These are phyloP conservation scores for Plasmodium fragile DNA, from an alignment of 169 alveolate species.

Conservation along the genomic window DNA sequence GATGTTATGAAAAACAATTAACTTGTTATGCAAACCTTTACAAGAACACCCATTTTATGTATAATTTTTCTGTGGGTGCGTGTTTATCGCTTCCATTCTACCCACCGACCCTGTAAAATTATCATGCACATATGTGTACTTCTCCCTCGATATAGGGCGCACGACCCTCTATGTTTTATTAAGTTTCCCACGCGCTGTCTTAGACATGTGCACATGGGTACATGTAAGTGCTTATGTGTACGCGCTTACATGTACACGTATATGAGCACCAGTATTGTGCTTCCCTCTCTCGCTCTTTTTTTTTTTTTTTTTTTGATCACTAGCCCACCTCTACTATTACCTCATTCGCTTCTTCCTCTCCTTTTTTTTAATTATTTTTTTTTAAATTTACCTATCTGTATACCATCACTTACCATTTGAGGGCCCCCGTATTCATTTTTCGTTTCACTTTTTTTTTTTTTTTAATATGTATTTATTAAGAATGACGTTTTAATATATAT, in stretches of 20 bases:
- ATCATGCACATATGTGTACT: neutral
- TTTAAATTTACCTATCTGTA: constrained; percentile 32
- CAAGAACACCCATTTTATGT: neutral
- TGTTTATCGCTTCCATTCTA: neutral
- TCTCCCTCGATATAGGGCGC: neutral
- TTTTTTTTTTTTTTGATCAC: neutral
- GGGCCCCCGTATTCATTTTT: constrained; percentile 20
- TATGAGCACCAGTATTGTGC: neutral
- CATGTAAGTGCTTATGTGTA: neutral
- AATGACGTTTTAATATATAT: neutral
- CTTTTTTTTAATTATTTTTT: constrained; percentile 36
- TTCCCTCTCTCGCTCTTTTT: too few species aligned
- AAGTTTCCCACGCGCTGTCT: neutral
- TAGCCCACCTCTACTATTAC: neutral
- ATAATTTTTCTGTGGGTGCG: neutral
- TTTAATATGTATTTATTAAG: constrained; percentile 28
- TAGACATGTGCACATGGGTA: neutral
- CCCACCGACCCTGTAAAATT: neutral
- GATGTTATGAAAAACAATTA: constrained; percentile 53
- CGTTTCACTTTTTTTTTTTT: constrained; percentile 14
- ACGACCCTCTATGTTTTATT: neutral
- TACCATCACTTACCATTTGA: constrained; percentile 21
- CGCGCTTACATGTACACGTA: constrained; percentile 12
- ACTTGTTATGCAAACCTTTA: neutral
- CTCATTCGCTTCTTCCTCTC: neutral